A percentile compares a stretch with the other conserved stretches of the same genome.
phyloP scores from a whole-genome alignment of 768 basidiomycete species.

The Rhizopogon roseolus region DNA sequence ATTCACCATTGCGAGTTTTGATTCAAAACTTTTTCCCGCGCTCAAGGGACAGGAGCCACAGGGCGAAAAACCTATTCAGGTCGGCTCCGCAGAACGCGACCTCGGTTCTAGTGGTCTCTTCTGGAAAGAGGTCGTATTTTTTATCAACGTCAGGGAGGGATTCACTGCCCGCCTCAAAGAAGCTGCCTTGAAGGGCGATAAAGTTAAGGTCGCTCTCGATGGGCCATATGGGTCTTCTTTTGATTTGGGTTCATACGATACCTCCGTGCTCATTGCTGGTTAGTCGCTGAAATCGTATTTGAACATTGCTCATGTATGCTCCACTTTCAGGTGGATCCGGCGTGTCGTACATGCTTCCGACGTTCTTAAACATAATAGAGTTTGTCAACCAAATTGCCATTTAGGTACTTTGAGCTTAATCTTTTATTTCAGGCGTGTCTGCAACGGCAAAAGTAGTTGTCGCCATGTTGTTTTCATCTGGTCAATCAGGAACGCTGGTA shows the following conservation, averaged over 20 bases:
- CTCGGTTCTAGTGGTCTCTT: slow-evolving; percentile 5
- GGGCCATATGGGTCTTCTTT: slow-evolving; percentile 48
- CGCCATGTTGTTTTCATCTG: no score
- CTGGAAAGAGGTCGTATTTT: slow-evolving; percentile 41
- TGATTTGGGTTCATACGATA: slow-evolving; percentile 32
- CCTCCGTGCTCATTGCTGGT: slow-evolving; percentile 45
- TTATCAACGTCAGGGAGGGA: slow-evolving; percentile 50
- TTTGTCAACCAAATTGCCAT: slow-evolving; percentile 10
- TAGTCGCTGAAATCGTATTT: not conserved
- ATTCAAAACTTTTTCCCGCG: slow-evolving; percentile 6
- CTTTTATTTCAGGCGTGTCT: slow-evolving; percentile 12
- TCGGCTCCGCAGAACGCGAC: not conserved
- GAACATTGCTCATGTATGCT: not conserved
- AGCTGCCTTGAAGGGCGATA: slow-evolving; percentile 19
- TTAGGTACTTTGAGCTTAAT: not conserved
- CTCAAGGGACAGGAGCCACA: not conserved
- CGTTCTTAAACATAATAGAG: slow-evolving; percentile 37
- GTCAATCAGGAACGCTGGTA: no score
- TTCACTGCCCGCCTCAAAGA: slow-evolving; percentile 45
- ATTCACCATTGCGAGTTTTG: slow-evolving; percentile 47
- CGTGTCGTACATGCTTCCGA: slow-evolving; percentile 37
- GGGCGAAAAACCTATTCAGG: slow-evolving; percentile 5
- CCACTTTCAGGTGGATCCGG: slow-evolving; percentile 35
- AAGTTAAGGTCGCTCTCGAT: slow-evolving; percentile 45
- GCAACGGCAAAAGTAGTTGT: slow-evolving; percentile 8